Evolutionary conservation across 2,329 filamentous ascomycete genomes (phyloP).

Genomic region (Cucurbitaria berberidis): DNA sequence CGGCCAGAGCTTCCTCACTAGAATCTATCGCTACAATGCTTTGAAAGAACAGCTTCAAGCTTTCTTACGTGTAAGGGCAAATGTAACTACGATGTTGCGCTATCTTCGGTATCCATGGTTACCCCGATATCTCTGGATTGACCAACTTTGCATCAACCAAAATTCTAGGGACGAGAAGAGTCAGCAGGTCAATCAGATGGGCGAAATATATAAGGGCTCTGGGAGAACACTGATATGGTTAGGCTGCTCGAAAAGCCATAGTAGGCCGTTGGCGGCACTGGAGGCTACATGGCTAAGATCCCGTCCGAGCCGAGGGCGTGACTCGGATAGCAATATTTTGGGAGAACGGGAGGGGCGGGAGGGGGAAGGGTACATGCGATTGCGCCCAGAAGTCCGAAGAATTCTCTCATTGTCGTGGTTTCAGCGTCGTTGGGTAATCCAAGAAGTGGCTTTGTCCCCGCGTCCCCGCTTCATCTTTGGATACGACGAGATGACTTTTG

Average conservation of each 20-base stretch:
- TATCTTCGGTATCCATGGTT: conserved; percentile 4
- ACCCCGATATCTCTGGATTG: conserved; percentile 5
- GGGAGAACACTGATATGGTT: conserved; percentile 3
- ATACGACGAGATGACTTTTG: conserved; percentile 2
- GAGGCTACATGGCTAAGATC: not conserved
- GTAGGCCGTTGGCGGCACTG: not conserved
- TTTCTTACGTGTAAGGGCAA: not conserved
- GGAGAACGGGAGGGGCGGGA: not conserved
- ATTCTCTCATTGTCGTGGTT: conserved; percentile 1
- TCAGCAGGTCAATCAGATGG: conserved; percentile 2
- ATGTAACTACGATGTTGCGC: not conserved
- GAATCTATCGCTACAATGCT: not conserved
- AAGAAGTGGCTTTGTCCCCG: conserved; percentile 1
- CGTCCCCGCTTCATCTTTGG: conserved; percentile 1
- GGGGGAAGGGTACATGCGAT: not conserved
- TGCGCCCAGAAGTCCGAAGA: not conserved
- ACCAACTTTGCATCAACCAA: conserved; percentile 1
- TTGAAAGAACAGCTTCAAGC: not conserved
- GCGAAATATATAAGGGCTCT: conserved; percentile 1
- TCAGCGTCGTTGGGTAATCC: conserved; percentile 1
- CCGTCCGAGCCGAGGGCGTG: not conserved
- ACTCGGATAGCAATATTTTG: not conserved
- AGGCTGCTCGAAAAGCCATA: not conserved
- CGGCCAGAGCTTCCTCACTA: not conserved
- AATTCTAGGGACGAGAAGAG: conserved; percentile 1